Base-by-base conservation (phyloP, 768 basidiomycete genomes). In the Suillus luteus region DNA sequence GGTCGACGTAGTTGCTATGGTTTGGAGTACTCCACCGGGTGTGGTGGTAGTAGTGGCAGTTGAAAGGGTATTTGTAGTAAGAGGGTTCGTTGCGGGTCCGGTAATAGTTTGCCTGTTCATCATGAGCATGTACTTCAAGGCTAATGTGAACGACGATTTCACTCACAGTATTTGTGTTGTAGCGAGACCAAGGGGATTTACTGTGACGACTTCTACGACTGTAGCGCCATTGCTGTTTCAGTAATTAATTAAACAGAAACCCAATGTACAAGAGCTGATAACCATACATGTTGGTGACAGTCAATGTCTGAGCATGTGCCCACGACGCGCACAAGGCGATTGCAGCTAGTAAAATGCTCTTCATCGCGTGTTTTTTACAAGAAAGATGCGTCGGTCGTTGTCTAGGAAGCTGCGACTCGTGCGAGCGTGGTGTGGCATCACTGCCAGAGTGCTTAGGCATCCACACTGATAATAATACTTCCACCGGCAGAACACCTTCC, bases 211-310 rank as follows among this genome's bases (percentile, higher is more conserved):
- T 62, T 84, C 79, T 35, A 88, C 79, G 52, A 91, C 76, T 0
- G 86, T 80, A 40, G 77, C 70, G 8, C 89, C 89, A 46, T 75
- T 74, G 7, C 82, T 83, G 63, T 37, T 41, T n/a, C 35, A 22
- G 44, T 33, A 63, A 65, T 66, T 78, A 70, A 55, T 43, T 37
- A 24, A 14, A 43, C 31, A 37, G 58, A 41, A 37, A 12, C 55
- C 38, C 5, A 2, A 24, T 49, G 10, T 17, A 37, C 35, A 55
- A 38, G n/a, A 0, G 3, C 40, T 12, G 33, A 54, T 55, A 19
- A n/a, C 71, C 85, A 62, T 73, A 88, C 87, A 59, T 70, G 68
- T 87, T 76, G n/a, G 75, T 69, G 38, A 75, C 75, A 0, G 86
- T 88, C 38, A 73, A 41, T 1, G 82, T 82, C 77, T 87, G 87